Percentiles rank a stretch among this genome's conserved stretches.
Conservation (phyloP, 2,329 filamentous ascomycete species). For the Clathrospora elynae region DNA sequence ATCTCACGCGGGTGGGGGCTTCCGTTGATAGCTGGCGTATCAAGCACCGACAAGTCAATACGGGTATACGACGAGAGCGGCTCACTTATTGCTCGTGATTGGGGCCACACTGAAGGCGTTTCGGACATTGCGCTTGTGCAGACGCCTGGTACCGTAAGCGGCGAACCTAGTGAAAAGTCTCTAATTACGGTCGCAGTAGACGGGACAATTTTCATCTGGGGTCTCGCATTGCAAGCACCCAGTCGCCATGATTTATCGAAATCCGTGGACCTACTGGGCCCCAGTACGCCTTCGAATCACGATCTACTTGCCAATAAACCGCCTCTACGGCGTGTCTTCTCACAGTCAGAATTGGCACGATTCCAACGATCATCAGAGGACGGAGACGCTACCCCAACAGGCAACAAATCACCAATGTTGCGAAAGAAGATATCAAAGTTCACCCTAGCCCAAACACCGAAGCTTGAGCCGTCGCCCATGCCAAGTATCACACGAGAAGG, state of each 20-base stretch:
- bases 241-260: slow-evolving; percentile 42
- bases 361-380: slow-evolving; percentile 63
- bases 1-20: slow-evolving; percentile 61
- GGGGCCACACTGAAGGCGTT: slow-evolving; percentile 93
- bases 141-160: slow-evolving; percentile 48
- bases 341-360: slow-evolving; percentile 82
- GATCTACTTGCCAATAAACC: slow-evolving; percentile 58
- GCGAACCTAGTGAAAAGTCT: slow-evolving; percentile 56
- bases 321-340: slow-evolving; percentile 83
- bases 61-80: slow-evolving; percentile 85
- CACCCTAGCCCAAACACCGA: slow-evolving; percentile 53
- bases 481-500: slow-evolving; percentile 32
- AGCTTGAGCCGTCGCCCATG: slow-evolving; percentile 51
- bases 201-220: slow-evolving; percentile 58
- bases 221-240: slow-evolving; percentile 35
- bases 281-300: slow-evolving; percentile 39
- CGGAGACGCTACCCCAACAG: slow-evolving; percentile 42
- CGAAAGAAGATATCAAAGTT: slow-evolving; percentile 61
- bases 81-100: slow-evolving; percentile 81
- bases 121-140: slow-evolving; percentile 73
- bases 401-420: slow-evolving; percentile 57
- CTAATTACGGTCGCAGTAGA: slow-evolving; percentile 58
- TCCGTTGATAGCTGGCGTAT: slow-evolving; percentile 81
- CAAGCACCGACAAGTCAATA: slow-evolving; percentile 94
- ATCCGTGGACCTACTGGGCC: slow-evolving; percentile 46